A percentile compares a stretch with the other conserved stretches of the same genome.
phyloP scores from a whole-genome alignment of 345 rosid species.

The Rhizophora apiculata region DNA sequence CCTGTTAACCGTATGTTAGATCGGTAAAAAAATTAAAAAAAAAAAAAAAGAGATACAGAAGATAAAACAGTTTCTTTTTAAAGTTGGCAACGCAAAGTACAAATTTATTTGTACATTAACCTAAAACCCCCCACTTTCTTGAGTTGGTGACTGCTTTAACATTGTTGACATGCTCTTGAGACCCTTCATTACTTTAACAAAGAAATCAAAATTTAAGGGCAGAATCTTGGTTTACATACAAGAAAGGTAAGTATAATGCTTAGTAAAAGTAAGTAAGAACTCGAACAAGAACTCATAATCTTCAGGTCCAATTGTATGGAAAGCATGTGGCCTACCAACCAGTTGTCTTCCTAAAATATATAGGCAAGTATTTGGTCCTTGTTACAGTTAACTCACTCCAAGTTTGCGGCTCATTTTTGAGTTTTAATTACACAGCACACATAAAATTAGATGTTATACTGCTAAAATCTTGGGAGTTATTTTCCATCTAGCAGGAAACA shows the following conservation, averaged over 20 bases:
- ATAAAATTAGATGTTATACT: neutral
- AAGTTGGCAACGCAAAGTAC: too few relatives aligned
- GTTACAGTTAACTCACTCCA: slow-evolving; percentile 50
- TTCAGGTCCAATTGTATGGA: slow-evolving; percentile 36
- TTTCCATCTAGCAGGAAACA: slow-evolving; percentile 10
- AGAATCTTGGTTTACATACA: too few relatives aligned
- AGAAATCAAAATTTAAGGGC: too few relatives aligned
- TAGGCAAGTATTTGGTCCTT: slow-evolving; percentile 54
- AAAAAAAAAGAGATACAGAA: too few relatives aligned
- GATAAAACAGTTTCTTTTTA: too few relatives aligned
- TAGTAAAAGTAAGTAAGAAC: neutral
- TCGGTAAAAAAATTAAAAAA: too few relatives aligned
- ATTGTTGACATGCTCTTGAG: slow-evolving; percentile 2
- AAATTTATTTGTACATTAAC: too few relatives aligned
- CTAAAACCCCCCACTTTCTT: too few relatives aligned
- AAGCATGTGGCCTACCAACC: slow-evolving; percentile 75
- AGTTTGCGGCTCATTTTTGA: slow-evolving; percentile 14
- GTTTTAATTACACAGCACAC: neutral
- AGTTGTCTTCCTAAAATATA: slow-evolving; percentile 38
- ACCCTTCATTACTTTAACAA: too few relatives aligned
- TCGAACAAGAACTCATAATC: neutral
- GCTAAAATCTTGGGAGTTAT: neutral
- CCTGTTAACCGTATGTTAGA: too few relatives aligned
- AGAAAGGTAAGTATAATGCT: neutral
- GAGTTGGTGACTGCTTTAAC: neutral